A percentile compares a stretch with the other conserved stretches of the same genome.
Conservation (phyloP, 148 eudicot genomes). For the Cornus suecica region DNA sequence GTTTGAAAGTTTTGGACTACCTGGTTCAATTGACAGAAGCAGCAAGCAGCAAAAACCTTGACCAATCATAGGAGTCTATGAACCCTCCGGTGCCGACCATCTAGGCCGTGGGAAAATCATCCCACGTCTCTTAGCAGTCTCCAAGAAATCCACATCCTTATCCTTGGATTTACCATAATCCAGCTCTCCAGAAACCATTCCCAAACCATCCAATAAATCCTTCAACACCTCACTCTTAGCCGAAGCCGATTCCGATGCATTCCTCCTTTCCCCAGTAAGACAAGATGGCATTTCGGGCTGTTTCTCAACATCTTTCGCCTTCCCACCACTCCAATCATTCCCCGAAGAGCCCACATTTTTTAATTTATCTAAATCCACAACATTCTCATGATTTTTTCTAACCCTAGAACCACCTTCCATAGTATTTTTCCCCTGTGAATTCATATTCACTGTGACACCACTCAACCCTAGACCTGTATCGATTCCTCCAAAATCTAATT, state of each 20-base stretch:
- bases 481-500: constrained; percentile 10
- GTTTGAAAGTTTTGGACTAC: neutral
- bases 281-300: constrained; percentile 27
- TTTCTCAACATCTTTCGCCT: neutral
- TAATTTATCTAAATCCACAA: constrained; percentile 19
- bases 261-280: constrained; percentile 7
- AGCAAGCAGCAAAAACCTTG: neutral
- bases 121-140: constrained; percentile 51
- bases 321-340: neutral
- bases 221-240: constrained; percentile 13
- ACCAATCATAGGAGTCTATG: neutral
- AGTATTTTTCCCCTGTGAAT: constrained; percentile 7
- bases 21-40: neutral
- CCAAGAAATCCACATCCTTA: constrained; percentile 42
- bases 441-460: constrained; percentile 13
- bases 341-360: neutral
- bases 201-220: constrained; percentile 29
- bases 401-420: neutral
- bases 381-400: neutral
- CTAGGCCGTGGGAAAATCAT: constrained; percentile 45
- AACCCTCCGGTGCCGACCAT: constrained; percentile 29
- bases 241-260: no score
- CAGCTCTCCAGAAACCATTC: constrained; percentile 14
- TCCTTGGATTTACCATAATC: constrained; percentile 9
- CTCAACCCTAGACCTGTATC: constrained; percentile 2